These are phyloP conservation scores for Cutaneotrichosporon mucoides DNA, from an alignment of 1,284 basidiomycete species.

Conservation along the genomic window DNA sequence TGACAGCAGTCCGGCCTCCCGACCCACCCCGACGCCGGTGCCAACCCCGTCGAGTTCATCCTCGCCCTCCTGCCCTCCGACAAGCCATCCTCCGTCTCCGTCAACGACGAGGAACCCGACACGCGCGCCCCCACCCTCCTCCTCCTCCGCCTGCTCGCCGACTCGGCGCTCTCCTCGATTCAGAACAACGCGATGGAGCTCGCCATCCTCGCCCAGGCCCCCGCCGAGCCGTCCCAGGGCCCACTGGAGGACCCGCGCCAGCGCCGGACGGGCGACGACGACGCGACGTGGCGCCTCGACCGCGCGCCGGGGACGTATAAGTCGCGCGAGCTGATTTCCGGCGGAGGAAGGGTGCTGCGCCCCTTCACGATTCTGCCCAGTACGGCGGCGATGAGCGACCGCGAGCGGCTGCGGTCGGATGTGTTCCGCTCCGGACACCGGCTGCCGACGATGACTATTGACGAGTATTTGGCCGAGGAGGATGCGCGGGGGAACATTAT, in stretches of 20 bases:
- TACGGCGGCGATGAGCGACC: slow-evolving; percentile 54
- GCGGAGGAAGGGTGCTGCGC: slow-evolving; percentile 70
- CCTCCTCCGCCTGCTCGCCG: slow-evolving; percentile 68
- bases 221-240: slow-evolving; percentile 12
- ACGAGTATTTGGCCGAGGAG: slow-evolving; percentile 91
- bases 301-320: slow-evolving; percentile 40
- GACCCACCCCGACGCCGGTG: slow-evolving; percentile 46
- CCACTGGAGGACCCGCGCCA: slow-evolving; percentile 51
- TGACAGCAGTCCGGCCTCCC: slow-evolving; percentile 55
- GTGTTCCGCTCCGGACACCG: slow-evolving; percentile 85
- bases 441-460: slow-evolving; percentile 92
- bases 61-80: slow-evolving; percentile 26
- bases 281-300: slow-evolving; percentile 76
- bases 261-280: slow-evolving; percentile 39
- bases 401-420: slow-evolving; percentile 66
- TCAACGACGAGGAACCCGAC: slow-evolving; percentile 55
- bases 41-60: slow-evolving; percentile 31
- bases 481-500: slow-evolving; percentile 78
- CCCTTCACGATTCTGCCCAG: slow-evolving; percentile 90
- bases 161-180: slow-evolving; percentile 65
- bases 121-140: slow-evolving; percentile 64
- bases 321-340: slow-evolving; percentile 61
- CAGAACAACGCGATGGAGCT: slow-evolving; percentile 69
- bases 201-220: slow-evolving; percentile 52
- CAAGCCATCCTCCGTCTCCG: slow-evolving; percentile 27